phyloP scores from a whole-genome alignment of 2,329 filamentous ascomycete species.

The Aspergillus udagawae region DNA sequence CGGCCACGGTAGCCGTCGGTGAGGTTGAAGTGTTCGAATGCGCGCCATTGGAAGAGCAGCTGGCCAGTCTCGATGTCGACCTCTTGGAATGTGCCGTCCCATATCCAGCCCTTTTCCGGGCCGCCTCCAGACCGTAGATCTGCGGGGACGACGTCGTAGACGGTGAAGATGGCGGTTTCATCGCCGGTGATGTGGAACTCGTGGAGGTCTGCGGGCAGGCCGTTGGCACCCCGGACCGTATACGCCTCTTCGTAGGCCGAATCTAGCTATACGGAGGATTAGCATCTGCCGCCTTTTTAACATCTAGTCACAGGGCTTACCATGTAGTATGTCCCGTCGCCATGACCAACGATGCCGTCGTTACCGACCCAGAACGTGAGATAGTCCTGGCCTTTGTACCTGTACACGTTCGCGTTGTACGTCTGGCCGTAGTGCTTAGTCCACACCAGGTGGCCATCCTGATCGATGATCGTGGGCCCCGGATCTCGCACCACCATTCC shows the following conservation, averaged over 20 bases:
- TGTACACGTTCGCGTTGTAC: constrained; percentile 46
- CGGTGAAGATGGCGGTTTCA: constrained; percentile 41
- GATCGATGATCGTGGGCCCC: constrained; percentile 45
- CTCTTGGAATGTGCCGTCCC: constrained; percentile 44
- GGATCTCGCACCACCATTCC: constrained; percentile 30
- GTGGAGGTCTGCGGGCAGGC: constrained; percentile 38
- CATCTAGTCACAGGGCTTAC: constrained; percentile 16
- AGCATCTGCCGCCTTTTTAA: neutral
- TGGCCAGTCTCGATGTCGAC: constrained; percentile 43
- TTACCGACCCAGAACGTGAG: constrained; percentile 50
- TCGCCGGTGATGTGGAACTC: constrained; percentile 44
- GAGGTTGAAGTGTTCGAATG: constrained; percentile 42
- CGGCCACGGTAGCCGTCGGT: constrained; percentile 18
- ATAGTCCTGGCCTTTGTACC: constrained; percentile 42
- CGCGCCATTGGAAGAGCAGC: constrained; percentile 46
- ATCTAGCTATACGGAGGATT: constrained; percentile 20
- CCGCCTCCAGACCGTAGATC: constrained; percentile 39
- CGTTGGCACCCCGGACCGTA: constrained; percentile 36
- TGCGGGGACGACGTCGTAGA: constrained; percentile 36
- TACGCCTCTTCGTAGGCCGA: constrained; percentile 32
- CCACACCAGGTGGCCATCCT: constrained; percentile 45
- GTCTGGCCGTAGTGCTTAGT: constrained; percentile 37
- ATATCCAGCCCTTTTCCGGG: constrained; percentile 36
- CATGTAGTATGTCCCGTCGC: constrained; percentile 47
- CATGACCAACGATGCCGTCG: constrained; percentile 43